Evolutionary conservation across 192 early-diverging fungal genomes (phyloP).

Genomic region (Coemansia guatemalensis): DNA sequence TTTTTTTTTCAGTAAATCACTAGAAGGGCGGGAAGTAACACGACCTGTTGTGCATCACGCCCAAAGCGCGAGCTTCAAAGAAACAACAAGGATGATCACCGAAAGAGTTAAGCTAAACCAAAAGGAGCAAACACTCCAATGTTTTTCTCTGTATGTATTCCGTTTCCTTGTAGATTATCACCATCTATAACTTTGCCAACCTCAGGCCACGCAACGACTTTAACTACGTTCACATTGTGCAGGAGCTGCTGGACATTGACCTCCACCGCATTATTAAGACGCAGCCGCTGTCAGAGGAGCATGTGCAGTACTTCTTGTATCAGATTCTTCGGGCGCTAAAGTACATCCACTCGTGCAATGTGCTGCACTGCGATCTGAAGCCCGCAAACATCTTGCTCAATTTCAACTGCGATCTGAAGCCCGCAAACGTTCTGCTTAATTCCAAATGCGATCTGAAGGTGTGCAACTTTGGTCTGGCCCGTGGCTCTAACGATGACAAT

Average conservation of each 20-base stretch:
- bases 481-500: slow-evolving; percentile 79
- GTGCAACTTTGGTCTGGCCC: slow-evolving; percentile 98
- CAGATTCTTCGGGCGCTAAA: slow-evolving; percentile 87
- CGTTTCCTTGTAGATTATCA: slow-evolving; percentile 36
- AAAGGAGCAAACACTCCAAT: not conserved
- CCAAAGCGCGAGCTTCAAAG: not conserved
- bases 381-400: slow-evolving; percentile 97
- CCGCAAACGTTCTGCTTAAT: no score
- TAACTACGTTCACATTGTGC: slow-evolving; percentile 56
- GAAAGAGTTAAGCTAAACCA: not conserved
- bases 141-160: not conserved
- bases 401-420: slow-evolving; percentile 95
- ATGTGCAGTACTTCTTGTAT: slow-evolving; percentile 91
- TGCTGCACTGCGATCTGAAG: slow-evolving; percentile 95
- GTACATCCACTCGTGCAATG: slow-evolving; percentile 91
- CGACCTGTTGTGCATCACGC: not conserved
- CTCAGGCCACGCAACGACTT: slow-evolving; percentile 51
- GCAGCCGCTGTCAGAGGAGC: slow-evolving; percentile 79
- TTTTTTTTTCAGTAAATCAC: no score
- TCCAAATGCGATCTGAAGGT: no score
- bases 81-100: not conserved
- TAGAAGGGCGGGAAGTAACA: not conserved
- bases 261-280: slow-evolving; percentile 88
- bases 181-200: slow-evolving; percentile 50
- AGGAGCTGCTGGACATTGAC: slow-evolving; percentile 88